phyloP scores from a whole-genome alignment of 192 early-diverging fungal species.

The Coemansia sp. region DNA sequence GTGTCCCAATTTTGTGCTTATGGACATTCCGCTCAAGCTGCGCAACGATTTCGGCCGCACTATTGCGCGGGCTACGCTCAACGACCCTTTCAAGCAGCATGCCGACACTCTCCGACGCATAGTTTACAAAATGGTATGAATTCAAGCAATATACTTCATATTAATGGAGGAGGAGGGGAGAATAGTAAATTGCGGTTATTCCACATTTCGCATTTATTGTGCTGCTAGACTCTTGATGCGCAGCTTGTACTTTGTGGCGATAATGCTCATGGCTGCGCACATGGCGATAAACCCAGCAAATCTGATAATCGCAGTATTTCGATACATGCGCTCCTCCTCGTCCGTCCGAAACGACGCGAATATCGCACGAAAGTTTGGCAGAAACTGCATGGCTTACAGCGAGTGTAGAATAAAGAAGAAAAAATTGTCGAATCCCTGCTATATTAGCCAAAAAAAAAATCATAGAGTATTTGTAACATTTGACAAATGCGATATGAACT shows the following conservation, averaged over 20 bases:
- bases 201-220: too few species aligned
- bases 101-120: neutral
- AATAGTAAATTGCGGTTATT: too few species aligned
- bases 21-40: neutral
- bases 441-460: neutral
- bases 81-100: neutral
- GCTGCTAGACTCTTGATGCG: constrained; percentile 1
- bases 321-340: constrained; percentile 53
- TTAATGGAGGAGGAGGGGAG: too few species aligned
- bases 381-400: constrained; percentile 24
- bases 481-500: neutral
- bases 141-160: too few species aligned
- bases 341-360: constrained; percentile 58
- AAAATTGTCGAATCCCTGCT: too few species aligned
- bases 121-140: too few species aligned
- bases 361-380: constrained; percentile 60
- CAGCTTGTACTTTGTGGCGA: constrained; percentile 41
- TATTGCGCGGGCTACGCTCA: neutral
- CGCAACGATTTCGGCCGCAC: neutral
- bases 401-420: neutral
- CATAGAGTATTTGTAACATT: neutral
- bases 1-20: neutral
- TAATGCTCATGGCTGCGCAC: constrained; percentile 53
- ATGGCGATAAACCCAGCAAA: constrained; percentile 53
- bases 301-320: constrained; percentile 46